Percentiles rank a stretch among this genome's conserved stretches.
phyloP scores from a whole-genome alignment of 352 stramenopile species.

The Pythium inflatum region DNA sequence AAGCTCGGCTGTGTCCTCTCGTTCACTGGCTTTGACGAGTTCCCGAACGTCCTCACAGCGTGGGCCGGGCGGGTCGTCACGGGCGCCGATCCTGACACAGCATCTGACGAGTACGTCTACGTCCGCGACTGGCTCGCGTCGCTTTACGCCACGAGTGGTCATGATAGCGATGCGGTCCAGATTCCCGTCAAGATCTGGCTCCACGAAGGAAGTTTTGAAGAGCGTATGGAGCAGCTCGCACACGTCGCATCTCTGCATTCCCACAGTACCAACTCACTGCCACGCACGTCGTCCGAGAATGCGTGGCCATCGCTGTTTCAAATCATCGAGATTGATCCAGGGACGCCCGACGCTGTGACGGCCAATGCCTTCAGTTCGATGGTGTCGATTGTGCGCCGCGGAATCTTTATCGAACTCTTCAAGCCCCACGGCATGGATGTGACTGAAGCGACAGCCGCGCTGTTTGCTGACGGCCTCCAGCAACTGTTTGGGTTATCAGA shows the following conservation, averaged over 20 bases:
- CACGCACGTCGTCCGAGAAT: too few relatives aligned
- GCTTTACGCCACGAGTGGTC: neutral
- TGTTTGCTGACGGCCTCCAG: neutral
- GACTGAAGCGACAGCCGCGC: neutral
- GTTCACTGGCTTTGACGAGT: conserved; percentile 10
- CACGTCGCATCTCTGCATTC: neutral
- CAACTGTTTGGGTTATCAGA: neutral
- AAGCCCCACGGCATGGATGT: conserved; percentile 4
- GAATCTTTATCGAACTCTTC: conserved; percentile 1
- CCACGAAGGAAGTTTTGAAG: conserved; percentile 2
- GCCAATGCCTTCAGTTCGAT: neutral
- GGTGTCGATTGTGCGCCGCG: neutral
- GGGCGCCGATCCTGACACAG: neutral
- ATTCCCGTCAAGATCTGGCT: conserved; percentile 4
- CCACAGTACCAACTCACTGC: neutral
- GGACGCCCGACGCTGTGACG: neutral
- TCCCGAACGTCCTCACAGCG: neutral
- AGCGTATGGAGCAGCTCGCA: conserved; percentile 9
- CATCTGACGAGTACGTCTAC: neutral
- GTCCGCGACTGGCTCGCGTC: neutral
- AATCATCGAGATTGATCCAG: conserved; percentile 5
- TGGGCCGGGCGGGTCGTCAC: neutral
- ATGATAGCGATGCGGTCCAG: neutral
- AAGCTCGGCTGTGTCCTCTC: conserved; percentile 8
- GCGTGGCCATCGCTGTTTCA: conserved; percentile 1